Base-by-base conservation (phyloP, 192 early-diverging fungal species). In the Phlyctochytrium bullatum region DNA sequence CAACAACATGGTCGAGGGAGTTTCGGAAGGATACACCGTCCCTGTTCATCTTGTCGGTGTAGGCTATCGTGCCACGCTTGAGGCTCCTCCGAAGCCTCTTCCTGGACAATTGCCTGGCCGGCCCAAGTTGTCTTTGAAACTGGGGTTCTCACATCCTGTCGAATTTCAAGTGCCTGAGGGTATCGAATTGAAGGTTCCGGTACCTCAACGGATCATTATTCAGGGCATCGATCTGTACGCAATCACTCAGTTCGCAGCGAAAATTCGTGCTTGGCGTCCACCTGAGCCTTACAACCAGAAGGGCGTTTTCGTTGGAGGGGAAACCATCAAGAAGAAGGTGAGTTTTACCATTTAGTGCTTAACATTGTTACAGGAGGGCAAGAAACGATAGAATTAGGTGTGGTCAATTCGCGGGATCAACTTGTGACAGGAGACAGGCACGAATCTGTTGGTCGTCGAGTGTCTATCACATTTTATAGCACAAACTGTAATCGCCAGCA, bases 201-300 rank as follows among this genome's bases (percentile, higher is more conserved):
- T 80, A 14, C 94, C 97, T 20, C 94, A 92, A 30, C 86, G 91
- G 36, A 84, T 99, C 33, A 68, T 96, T 47, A 75, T 99, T 62
- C 82, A 80, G 52, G 92, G 94, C 31, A 88, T 76, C 36, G 91
- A 97, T 77, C 67, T 87, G 67, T 86, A 89, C 63, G 76, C 83
- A 53, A 83, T 99, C 36, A 94, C 91, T 61, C 88, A 91, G 77
- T 93, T 96, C 76, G 97, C 97, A 2, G 92, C 94, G 40, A 89
- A 89, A 69, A 92, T 99, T 64, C 83, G 93, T 59, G 83, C 86
- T 69, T 92, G 90, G 88, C 88, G 92, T 78, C 88, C 85, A 67
- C 97, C 97, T 33, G 97, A 99, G 80, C 97, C 97, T 34, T 99
- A 97, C 69, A 99, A 99, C 81, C 95, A 96, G 77, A 99, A 99